Base-by-base conservation (phyloP, 495 filamentous ascomycete species). In the Acidomyces sp. region DNA sequence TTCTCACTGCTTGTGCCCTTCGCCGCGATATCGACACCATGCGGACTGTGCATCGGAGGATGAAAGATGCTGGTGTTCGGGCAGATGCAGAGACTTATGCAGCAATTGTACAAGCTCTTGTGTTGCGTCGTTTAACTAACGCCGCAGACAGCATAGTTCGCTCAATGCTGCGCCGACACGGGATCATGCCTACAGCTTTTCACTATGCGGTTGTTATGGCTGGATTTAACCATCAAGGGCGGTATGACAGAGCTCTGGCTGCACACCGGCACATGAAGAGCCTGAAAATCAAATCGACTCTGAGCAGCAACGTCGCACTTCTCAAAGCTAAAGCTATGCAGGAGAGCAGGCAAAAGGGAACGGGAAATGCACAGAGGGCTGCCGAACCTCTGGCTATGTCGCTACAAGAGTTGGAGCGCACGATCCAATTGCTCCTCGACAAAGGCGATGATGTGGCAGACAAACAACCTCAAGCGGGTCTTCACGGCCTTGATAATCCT, bases 161-260 rank as follows among this genome's bases (percentile, higher is more conserved):
- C 17, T 57, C 61, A 0, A 68, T 80, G 16, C 66, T 86, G 51
- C 67, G 62, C 43, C 61, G 72, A 15, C 64, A 66, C 5, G 62
- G 68, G 4, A 63, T 86, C 18, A 61, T 69, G 35, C 68, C 74
- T 2, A 78, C 71, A 0, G 65, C 71, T 10, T 66, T 79, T 9
- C 85, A 94, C 55, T 92, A 84, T 55, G 68, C 75, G n/a, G 71
- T 85, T 4, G 58, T 88, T 19, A 75, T 90, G 63, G 65, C 69
- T 19, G 82, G 76, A 3, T 82, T 72, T 47, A 53, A 79, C 31
- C 60, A 51, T 23, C 58, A 55, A 26, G 57, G 65, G 26, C 63
- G 75, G 25, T 61, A 63, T 27, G 56, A 59, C 10, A 71, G 67
- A 55, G 71, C 74, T 6, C 66, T 73, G 37, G 48, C 61, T 28